These are phyloP conservation scores for Verbascum thapsus DNA, from an alignment of 257 asterid genomes.

Conservation along the genomic window DNA sequence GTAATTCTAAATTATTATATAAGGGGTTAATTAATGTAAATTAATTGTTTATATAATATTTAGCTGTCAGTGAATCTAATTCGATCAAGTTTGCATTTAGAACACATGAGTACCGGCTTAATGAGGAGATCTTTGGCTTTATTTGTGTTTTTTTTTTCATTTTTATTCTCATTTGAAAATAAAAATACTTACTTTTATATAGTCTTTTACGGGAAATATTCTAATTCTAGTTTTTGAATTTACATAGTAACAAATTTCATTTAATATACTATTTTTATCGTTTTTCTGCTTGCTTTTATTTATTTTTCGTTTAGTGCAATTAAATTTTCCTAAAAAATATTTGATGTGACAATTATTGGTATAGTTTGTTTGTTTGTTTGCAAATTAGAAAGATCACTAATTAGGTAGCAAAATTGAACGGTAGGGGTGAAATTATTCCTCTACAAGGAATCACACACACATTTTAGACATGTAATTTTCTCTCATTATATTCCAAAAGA, in stretches of 20 bases:
- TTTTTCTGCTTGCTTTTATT: no score
- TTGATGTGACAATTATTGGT: conserved; percentile 29
- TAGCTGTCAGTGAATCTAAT: conserved; percentile 29
- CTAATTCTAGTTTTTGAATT: no score
- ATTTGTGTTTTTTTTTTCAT: no score
- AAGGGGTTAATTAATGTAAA: not conserved
- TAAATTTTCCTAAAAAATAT: no score
- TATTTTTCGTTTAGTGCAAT: no score
- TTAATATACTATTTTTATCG: no score
- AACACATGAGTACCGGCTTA: not conserved
- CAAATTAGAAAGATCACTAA: not conserved
- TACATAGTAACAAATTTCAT: no score
- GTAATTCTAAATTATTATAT: conserved; percentile 16
- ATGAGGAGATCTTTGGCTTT: not conserved
- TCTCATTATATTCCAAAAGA: conserved; percentile 29
- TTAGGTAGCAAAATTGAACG: conserved; percentile 17
- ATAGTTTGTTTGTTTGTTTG: not conserved
- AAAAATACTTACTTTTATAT: no score
- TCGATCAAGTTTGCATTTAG: conserved; percentile 15
- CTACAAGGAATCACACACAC: conserved; percentile 22
- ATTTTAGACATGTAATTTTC: conserved; percentile 31
- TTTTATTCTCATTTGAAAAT: no score
- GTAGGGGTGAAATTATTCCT: conserved; percentile 41
- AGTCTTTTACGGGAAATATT: no score
- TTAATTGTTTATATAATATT: not conserved